Evolutionary conservation across 2,329 filamentous ascomycete genomes (phyloP), one percentile per base, ranked within the genome.

Genomic region (Alternaria sp.): DNA sequence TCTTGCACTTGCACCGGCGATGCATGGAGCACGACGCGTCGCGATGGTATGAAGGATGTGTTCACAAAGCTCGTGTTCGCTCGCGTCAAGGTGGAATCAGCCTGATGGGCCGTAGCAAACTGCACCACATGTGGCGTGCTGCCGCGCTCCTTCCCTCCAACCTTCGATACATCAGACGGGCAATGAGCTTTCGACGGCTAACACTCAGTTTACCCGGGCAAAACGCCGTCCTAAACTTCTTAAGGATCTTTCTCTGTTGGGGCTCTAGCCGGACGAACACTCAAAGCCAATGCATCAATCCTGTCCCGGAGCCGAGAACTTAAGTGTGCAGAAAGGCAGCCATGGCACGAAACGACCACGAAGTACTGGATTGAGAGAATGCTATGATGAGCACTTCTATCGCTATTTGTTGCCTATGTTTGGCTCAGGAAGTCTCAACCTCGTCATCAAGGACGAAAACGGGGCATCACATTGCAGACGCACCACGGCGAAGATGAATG

Each of bases 271-370:
- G 28, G 7, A 36, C n/a, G 15, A 3, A n/a, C 1, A n/a, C 32
- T 36, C 0, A 0, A n/a, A 9, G 32, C 0, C 1, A 7, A n/a
- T 0, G 32, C 32, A n/a, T 36, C 9, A 4, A 36, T 36, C 32
- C 32, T 7, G 15, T 36, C 32, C 32, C 7, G 32, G 32, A 36
- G n/a, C 32, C 4, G 15, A 36, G 9, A 36, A 36, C 13, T 36
- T 15, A 36, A 4, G 32, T 36, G 30, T 9, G n/a, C n/a, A 36
- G 32, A 36, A 36, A n/a, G 15, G 32, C 32, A 36, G 32, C 0
- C 32, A 36, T 36, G 32, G 0, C 15, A 36, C 32, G 7, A 36
- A 36, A 0, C 32, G 15, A 36, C 32, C 32, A 36, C 32, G 32
- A n/a, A 36, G 32, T 36, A n/a, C 9, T 36, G 15, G 32, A 5